A percentile compares a stretch with the other conserved stretches of the same genome.
These are phyloP conservation scores for Rhizopogon roseolus DNA, from an alignment of 768 basidiomycete species.

Conservation along the genomic window DNA sequence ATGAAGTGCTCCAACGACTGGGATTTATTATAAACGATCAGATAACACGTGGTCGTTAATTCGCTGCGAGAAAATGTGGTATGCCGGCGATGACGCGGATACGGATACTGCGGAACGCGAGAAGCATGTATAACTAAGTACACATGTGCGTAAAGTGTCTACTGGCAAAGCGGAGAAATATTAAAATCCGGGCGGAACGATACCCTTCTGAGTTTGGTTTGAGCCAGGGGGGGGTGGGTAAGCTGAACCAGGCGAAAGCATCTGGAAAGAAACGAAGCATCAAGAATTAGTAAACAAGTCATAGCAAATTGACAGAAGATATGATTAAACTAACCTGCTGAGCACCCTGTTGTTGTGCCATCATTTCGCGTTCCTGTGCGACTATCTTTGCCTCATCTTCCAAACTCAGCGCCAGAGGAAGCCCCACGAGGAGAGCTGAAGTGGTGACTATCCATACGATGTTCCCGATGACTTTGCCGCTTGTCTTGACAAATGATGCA, in stretches of 20 bases:
- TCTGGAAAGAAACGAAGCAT: slow-evolving; percentile 37
- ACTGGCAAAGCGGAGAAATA: slow-evolving; percentile 1
- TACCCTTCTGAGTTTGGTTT: slow-evolving; percentile 38
- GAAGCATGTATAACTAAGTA: slow-evolving; percentile 9
- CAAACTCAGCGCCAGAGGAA: slow-evolving; percentile 87
- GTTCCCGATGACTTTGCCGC: slow-evolving; percentile 75
- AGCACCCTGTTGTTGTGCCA: slow-evolving; percentile 89
- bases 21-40: slow-evolving; percentile 24
- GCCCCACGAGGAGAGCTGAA: slow-evolving; percentile 86
- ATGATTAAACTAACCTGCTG: slow-evolving; percentile 60
- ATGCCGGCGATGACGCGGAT: slow-evolving; percentile 4
- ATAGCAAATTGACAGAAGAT: not conserved
- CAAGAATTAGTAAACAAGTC: slow-evolving; percentile 4
- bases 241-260: slow-evolving; percentile 60
- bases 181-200: slow-evolving; percentile 87
- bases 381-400: slow-evolving; percentile 97
- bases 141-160: slow-evolving; percentile 6
- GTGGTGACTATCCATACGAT: slow-evolving; percentile 95
- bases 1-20: slow-evolving; percentile 5
- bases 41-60: slow-evolving; percentile 18
- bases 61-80: slow-evolving; percentile 8
- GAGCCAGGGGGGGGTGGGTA: slow-evolving; percentile 47
- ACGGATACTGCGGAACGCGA: slow-evolving; percentile 12
- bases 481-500: slow-evolving; percentile 58
- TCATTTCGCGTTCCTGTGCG: slow-evolving; percentile 90